These are phyloP conservation scores for Nitzschia putrida DNA, from an alignment of 108 stramenopile species.

Conservation along the genomic window DNA sequence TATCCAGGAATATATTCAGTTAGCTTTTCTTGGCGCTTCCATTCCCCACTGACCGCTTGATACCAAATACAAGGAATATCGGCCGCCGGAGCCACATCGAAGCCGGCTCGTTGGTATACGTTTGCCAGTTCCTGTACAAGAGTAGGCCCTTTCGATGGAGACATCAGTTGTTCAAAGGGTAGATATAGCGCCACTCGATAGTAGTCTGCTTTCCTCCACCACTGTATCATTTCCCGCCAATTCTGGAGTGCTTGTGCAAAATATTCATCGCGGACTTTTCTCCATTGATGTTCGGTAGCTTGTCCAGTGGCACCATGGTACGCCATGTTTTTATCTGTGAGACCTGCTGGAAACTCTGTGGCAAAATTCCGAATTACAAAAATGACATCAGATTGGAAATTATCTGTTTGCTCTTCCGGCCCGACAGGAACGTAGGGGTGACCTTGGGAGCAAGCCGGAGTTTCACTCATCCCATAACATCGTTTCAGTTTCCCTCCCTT, in stretches of 20 bases:
- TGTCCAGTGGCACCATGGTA: conserved; percentile 53
- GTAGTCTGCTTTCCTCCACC: conserved; percentile 48
- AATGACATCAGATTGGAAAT: conserved; percentile 25
- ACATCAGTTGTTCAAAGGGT: conserved; percentile 45
- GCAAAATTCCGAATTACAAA: conserved; percentile 45
- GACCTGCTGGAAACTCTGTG: conserved; percentile 56
- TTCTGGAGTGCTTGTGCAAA: conserved; percentile 29
- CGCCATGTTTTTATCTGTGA: conserved; percentile 53
- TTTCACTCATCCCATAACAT: conserved; percentile 33
- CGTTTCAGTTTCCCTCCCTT: conserved; percentile 19
- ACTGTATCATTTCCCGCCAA: conserved; percentile 48
- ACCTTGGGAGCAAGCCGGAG: conserved; percentile 21
- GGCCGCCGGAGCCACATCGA: conserved; percentile 40
- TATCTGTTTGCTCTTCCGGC: conserved; percentile 20
- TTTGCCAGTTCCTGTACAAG: conserved; percentile 35
- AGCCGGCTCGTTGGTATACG: conserved; percentile 43
- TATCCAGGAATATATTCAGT: conserved; percentile 50
- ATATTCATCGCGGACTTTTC: conserved; percentile 52
- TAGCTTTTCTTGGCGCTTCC: conserved; percentile 34
- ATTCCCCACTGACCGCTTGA: conserved; percentile 27
- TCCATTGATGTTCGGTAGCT: conserved; percentile 41
- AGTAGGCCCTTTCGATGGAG: conserved; percentile 26
- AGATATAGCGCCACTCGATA: conserved; percentile 51
- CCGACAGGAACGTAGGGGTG: conserved; percentile 24
- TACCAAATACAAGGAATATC: conserved; percentile 57